A percentile compares a stretch with the other conserved stretches of the same genome.
These are phyloP conservation scores for Silene uniflora DNA, from an alignment of 148 eudicot genomes.

Conservation along the genomic window DNA sequence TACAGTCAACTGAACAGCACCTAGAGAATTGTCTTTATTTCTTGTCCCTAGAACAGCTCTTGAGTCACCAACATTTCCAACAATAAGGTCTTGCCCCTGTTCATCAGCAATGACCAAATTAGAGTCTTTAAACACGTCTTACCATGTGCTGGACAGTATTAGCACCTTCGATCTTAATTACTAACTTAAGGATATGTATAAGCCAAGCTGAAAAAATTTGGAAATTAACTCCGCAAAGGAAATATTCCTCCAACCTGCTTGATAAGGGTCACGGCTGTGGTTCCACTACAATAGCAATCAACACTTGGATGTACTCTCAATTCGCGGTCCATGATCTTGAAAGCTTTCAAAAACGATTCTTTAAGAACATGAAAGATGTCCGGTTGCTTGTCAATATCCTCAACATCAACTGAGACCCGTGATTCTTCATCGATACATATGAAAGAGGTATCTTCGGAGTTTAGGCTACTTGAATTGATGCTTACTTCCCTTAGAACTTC, in stretches of 20 bases:
- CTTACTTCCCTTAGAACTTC: slow-evolving; percentile 66
- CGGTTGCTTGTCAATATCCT: slow-evolving; percentile 49
- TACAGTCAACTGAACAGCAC: slow-evolving; percentile 84
- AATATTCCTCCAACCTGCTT: slow-evolving; percentile 55
- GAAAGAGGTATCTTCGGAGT: slow-evolving; percentile 56
- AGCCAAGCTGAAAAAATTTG: neutral
- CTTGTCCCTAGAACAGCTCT: slow-evolving; percentile 86
- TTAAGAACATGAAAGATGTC: slow-evolving; percentile 64
- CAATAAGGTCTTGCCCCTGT: slow-evolving; percentile 76
- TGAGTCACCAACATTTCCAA: slow-evolving; percentile 92
- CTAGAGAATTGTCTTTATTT: slow-evolving; percentile 52
- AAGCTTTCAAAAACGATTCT: slow-evolving; percentile 87
- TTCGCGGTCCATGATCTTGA: slow-evolving; percentile 84
- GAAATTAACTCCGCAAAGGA: neutral
- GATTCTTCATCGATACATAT: slow-evolving; percentile 55
- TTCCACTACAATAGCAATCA: slow-evolving; percentile 96
- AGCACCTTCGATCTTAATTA: neutral
- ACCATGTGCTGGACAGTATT: neutral
- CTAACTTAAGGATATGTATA: neutral
- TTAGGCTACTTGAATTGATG: slow-evolving; percentile 46
- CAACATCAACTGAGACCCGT: slow-evolving; percentile 39
- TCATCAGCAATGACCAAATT: slow-evolving; percentile 13
- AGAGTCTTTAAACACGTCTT: neutral
- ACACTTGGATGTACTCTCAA: slow-evolving; percentile 58
- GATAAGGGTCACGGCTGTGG: slow-evolving; percentile 91